Base-by-base conservation (phyloP, 169 alveolate genomes). In the Cryptosporidium tyzzeri region DNA sequence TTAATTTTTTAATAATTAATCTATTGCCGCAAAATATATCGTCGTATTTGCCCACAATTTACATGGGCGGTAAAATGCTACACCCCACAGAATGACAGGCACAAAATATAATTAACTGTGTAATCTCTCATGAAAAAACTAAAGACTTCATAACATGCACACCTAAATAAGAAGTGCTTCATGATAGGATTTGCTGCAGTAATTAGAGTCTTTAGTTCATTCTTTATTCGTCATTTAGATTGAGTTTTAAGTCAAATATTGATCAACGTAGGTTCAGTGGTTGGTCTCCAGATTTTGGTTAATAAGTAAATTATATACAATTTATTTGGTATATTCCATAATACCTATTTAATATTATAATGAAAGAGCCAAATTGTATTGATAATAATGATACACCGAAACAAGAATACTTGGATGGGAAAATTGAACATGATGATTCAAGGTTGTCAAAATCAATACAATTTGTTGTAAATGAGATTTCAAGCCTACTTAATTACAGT, bases 11-110 rank as follows among this genome's bases (percentile, higher is more conserved):
- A 69, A 44, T 44, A 21, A 69, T 39, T 29, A 9, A 23, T 21
- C 26, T 3, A 9, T 61, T 59, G 14, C 65, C 89, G 75, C 75
- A 45, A 80, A 14, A 35, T 23, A 39, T 59, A 29, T 80, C 89
- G 89, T 80, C 26, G 14, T 62, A 18, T 23, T 45, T 7, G 65
- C 89, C 89, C 89, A 80, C 89, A 80, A 73, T 61, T 62, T 80
- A 65, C 89, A 80, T 80, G 89, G 89, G 89, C 89, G 89, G 80
- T 50, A 80, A 65, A 44, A 61, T 1, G 31, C 16, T 44, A 62
- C 31, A n/a, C 89, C 89, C 89, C 89, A 80, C 89, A 80, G 61
- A 55, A 55, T 55, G 67, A 55, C 67, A 8, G 5, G 35, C 67
- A 55, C 29, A 55, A 26, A 55, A 26, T 55, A 55, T 55, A 55